Evolutionary conservation across 2,329 filamentous ascomycete species (phyloP), one percentile per base, ranked within the genome.

Genomic region (Nothophaeocryptopus gaeumannii): DNA sequence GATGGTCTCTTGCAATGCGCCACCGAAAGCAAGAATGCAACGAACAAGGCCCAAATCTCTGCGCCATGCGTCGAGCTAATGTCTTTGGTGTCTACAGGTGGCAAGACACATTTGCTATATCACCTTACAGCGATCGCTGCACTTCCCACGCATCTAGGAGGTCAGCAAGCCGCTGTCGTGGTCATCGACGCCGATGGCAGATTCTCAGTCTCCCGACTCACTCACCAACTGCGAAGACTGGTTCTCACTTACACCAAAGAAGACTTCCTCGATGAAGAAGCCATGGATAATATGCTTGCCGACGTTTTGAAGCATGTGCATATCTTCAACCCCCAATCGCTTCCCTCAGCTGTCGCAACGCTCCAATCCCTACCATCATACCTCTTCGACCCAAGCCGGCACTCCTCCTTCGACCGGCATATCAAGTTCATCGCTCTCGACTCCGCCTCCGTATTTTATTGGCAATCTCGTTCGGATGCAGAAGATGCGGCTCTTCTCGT

Each of bases 21-120:
- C 13, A 48, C 37, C 8, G 45, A 56, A 14, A 43, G 49, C 38
- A 44, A 41, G 34, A 38, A 43, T 20, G 10, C 50, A 14, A 39
- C 49, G 20, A 32, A 45, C 39, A 58, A 55, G 35, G 29, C 35
- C 30, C 44, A 32, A 35, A 36, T 56, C 13, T 45, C 58, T 14
- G 60, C 62, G 8, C 71, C 75, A 0, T 69, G 78, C 5, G 57
- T 84, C 43, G 80, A 84, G 61, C 69, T 85, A 39, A 72, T 76
- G 14, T 80, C 79, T 43, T 66, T 70, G 32, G 68, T 69, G 10
- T 69, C 79, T 3, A 74, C 73, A 20, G 69, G 74, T 9, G 82
- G 82, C 8, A 84, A 83, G 65, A 79, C 81, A 1, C 76, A 80
- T 32, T 62, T 85, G 0, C 68, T 85, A 32, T 82, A 84, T 66